phyloP scores from a whole-genome alignment of 2,329 filamentous ascomycete genomes.

The Neonectria neomacrospora region DNA sequence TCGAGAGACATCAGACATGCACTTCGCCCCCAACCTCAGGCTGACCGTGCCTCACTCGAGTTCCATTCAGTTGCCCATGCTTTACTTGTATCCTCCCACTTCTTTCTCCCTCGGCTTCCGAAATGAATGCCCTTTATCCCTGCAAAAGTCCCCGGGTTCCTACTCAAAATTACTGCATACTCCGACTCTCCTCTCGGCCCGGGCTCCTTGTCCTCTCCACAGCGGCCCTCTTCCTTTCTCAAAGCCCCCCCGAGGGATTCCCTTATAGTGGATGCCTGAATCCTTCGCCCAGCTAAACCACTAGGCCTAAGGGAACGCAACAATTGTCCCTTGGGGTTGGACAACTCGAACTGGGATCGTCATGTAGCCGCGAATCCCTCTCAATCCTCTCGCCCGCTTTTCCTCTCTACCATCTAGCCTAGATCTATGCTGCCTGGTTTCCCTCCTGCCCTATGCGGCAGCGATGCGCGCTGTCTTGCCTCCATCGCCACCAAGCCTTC shows the following conservation, averaged over 20 bases:
- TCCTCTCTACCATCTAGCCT: not conserved
- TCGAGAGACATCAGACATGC: not conserved
- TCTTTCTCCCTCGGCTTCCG: not conserved
- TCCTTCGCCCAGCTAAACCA: slow-evolving; percentile 5
- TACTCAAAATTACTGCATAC: too few relatives aligned
- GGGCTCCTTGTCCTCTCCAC: not conserved
- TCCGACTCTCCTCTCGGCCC: too few relatives aligned
- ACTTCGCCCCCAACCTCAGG: not conserved
- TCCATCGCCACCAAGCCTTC: not conserved
- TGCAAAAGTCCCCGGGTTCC: not conserved
- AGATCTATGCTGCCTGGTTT: not conserved
- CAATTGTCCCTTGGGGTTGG: not conserved
- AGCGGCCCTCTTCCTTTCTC: not conserved
- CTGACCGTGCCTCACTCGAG: not conserved
- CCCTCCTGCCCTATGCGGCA: slow-evolving; percentile 2
- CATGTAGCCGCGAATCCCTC: not conserved
- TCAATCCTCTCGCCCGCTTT: not conserved
- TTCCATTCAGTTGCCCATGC: not conserved
- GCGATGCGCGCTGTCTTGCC: not conserved
- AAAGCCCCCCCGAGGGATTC: not conserved
- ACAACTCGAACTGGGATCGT: not conserved
- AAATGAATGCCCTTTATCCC: not conserved
- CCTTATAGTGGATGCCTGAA: not conserved
- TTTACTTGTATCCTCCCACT: too few relatives aligned
- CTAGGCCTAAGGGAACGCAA: not conserved